Evolutionary conservation across 805 yeast genomes (phyloP).

Genomic region (Hanseniaspora taiwanica): DNA sequence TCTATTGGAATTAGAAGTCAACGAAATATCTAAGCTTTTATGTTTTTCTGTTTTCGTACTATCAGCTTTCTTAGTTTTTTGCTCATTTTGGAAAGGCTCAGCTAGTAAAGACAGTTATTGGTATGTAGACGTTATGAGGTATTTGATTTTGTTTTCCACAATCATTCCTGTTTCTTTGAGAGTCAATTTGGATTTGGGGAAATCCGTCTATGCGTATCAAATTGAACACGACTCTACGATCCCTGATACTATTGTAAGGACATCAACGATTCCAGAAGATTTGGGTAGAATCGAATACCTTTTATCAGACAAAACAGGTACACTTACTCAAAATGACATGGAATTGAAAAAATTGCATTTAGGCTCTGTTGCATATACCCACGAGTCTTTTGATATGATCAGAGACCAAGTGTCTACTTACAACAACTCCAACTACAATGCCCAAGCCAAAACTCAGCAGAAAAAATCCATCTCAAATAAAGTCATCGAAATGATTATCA

Average conservation of each 20-base stretch:
- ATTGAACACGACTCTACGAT: slow-evolving; percentile 79
- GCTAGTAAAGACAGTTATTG: slow-evolving; percentile 34
- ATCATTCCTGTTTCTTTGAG: slow-evolving; percentile 93
- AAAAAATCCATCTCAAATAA: slow-evolving; percentile 62
- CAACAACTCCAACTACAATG: slow-evolving; percentile 8
- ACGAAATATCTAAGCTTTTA: slow-evolving; percentile 71
- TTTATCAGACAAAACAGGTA: slow-evolving; percentile 91
- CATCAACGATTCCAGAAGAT: slow-evolving; percentile 97
- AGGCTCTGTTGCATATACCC: slow-evolving; percentile 85
- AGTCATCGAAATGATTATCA: slow-evolving; percentile 67
- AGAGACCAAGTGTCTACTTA: slow-evolving; percentile 25
- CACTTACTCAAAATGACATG: slow-evolving; percentile 97
- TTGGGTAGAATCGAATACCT: slow-evolving; percentile 90
- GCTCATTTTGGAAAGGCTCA: slow-evolving; percentile 60
- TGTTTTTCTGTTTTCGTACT: slow-evolving; percentile 77
- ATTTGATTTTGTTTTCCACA: slow-evolving; percentile 81
- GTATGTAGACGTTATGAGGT: slow-evolving; percentile 86
- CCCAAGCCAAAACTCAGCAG: slow-evolving; percentile 26
- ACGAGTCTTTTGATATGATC: slow-evolving; percentile 85
- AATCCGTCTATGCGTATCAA: slow-evolving; percentile 89
- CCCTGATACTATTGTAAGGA: slow-evolving; percentile 82
- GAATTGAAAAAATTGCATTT: slow-evolving; percentile 84
- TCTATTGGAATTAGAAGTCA: slow-evolving; percentile 79
- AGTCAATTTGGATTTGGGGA: slow-evolving; percentile 89
- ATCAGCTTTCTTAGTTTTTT: slow-evolving; percentile 64